These are phyloP conservation scores for Dendrobium chrysotoxum DNA, from an alignment of 106 monocot species.

Conservation along the genomic window DNA sequence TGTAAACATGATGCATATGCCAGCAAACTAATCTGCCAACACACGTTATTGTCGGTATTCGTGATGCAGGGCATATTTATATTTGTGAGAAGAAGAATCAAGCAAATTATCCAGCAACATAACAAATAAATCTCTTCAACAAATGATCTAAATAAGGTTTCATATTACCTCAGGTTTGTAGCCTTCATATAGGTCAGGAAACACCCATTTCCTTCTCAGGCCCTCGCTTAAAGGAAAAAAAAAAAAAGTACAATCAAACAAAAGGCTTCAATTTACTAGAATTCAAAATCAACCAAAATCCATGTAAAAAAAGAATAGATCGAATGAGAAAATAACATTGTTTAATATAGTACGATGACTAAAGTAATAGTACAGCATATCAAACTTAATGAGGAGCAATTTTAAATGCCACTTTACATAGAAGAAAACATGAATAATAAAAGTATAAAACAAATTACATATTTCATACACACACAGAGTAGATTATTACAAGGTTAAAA, in stretches of 20 bases:
- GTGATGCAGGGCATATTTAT: not conserved
- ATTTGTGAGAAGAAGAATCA: not conserved
- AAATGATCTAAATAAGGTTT: not conserved
- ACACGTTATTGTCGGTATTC: too few species aligned
- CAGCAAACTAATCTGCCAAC: too few species aligned
- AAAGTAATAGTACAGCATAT: not conserved
- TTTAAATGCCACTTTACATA: too few species aligned
- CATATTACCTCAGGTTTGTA: conserved; percentile 31
- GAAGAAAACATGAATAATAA: too few species aligned
- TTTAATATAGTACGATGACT: not conserved
- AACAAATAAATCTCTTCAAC: not conserved
- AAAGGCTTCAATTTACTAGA: not conserved
- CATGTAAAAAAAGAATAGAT: not conserved
- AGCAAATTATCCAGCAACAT: not conserved
- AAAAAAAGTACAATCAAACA: not conserved
- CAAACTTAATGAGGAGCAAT: too few species aligned
- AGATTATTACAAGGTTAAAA: too few species aligned
- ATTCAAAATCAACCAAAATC: not conserved
- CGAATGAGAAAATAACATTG: not conserved
- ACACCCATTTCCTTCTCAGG: conserved; percentile 70
- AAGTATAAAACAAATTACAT: too few species aligned
- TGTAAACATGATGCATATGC: too few species aligned
- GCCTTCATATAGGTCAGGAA: conserved; percentile 46
- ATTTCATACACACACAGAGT: too few species aligned
- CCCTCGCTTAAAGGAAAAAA: conserved; percentile 62